Evolutionary conservation across 139 green algal genomes (phyloP).

Genomic region (Picochlorum sp.): DNA sequence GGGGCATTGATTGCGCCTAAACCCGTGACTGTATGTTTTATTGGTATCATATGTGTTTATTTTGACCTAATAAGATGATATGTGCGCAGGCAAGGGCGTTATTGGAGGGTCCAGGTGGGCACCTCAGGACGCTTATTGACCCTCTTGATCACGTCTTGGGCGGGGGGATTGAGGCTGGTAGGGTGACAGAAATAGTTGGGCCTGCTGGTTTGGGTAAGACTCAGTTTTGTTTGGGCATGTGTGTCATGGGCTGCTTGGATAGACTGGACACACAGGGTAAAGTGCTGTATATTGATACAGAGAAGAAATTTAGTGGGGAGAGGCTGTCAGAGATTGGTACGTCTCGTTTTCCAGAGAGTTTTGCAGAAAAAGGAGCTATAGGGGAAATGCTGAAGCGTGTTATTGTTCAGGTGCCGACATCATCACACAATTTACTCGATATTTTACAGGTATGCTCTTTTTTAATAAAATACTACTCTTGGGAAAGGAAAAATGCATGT

Average conservation of each 20-base stretch:
- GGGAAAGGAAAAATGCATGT: too few species aligned
- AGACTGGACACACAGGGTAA: slow-evolving; percentile 6
- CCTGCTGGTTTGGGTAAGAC: slow-evolving; percentile 56
- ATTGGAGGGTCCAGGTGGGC: not conserved
- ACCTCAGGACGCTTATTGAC: slow-evolving; percentile 13
- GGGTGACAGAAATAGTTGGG: slow-evolving; percentile 55
- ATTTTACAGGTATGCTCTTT: not conserved
- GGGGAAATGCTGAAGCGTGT: slow-evolving; percentile 34
- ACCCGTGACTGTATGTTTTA: slow-evolving; percentile 10
- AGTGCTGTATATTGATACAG: slow-evolving; percentile 70
- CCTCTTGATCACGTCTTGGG: slow-evolving; percentile 35
- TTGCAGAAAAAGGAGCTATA: slow-evolving; percentile 12
- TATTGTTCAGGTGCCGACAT: slow-evolving; percentile 34
- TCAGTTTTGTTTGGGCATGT: slow-evolving; percentile 29
- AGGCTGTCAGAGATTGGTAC: slow-evolving; percentile 41
- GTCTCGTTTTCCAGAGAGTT: slow-evolving; percentile 29
- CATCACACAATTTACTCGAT: not conserved
- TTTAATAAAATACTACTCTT: too few species aligned
- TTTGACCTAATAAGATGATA: not conserved
- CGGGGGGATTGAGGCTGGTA: slow-evolving; percentile 33
- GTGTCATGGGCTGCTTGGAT: slow-evolving; percentile 16
- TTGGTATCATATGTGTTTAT: not conserved
- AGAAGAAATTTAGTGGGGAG: slow-evolving; percentile 59
- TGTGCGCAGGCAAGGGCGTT: too few species aligned
- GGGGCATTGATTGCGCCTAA: slow-evolving; percentile 10